Percentiles rank a stretch among this genome's conserved stretches.
These are phyloP conservation scores for Phytophthora niederhauseri DNA, from an alignment of 352 stramenopile genomes.

Conservation along the genomic window DNA sequence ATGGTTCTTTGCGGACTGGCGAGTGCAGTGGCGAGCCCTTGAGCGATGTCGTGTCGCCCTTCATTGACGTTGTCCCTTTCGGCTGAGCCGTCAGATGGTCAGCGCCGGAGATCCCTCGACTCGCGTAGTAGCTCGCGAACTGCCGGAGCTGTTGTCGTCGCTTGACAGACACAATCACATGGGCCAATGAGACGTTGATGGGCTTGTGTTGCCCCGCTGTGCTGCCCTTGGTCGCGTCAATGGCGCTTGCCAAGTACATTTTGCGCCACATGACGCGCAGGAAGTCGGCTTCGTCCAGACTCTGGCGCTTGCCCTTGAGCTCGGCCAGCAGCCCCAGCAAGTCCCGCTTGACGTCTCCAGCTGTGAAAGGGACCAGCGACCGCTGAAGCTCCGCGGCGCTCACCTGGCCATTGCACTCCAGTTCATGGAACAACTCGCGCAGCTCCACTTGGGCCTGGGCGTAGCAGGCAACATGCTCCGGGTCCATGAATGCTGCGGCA, in stretches of 20 bases:
- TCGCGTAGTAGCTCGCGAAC: conserved; percentile 73
- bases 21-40: conserved; percentile 10
- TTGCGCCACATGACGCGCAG: conserved; percentile 66
- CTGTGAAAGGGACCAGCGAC: conserved; percentile 59
- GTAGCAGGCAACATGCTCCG: conserved; percentile 47
- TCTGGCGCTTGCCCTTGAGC: conserved; percentile 43
- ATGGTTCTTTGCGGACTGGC: conserved; percentile 1
- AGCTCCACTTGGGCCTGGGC: conserved; percentile 57
- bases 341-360: conserved; percentile 59
- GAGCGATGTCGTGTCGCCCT: not conserved
- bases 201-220: conserved; percentile 12
- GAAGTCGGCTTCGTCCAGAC: conserved; percentile 67
- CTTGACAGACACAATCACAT: conserved; percentile 79
- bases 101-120: conserved; percentile 65
- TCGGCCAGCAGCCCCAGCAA: conserved; percentile 61
- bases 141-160: conserved; percentile 65
- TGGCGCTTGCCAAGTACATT: conserved; percentile 63
- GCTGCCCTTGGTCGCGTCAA: conserved; percentile 34
- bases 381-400: conserved; percentile 49
- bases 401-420: conserved; percentile 57
- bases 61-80: not conserved
- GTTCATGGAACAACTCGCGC: conserved; percentile 62
- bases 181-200: conserved; percentile 64
- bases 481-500: conserved; percentile 47
- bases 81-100: conserved; percentile 43